A percentile compares a stretch with the other conserved stretches of the same genome.
phyloP scores from a whole-genome alignment of 768 basidiomycete genomes.

The Kwoniella pini region DNA sequence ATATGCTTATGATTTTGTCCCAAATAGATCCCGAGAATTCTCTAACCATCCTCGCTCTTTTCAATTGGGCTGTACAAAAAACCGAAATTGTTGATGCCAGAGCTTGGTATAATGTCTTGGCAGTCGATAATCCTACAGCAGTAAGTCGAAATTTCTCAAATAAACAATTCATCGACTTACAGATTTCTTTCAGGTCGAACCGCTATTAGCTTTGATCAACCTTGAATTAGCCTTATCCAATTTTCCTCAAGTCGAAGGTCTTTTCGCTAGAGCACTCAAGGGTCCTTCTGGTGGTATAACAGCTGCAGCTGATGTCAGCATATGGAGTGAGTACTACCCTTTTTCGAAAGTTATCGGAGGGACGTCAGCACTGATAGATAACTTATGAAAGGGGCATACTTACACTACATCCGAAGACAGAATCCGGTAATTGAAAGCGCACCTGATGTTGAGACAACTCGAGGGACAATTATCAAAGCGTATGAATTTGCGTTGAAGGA shows the following conservation, averaged over 20 bases:
- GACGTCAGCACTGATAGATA: too few species aligned
- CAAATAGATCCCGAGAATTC: conserved; percentile 36
- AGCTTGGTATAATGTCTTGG: conserved; percentile 75
- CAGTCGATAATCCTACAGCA: conserved; percentile 86
- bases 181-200: conserved; percentile 56
- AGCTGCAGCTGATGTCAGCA: conserved; percentile 79
- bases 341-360: background rate
- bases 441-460: conserved; percentile 58
- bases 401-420: conserved; percentile 85
- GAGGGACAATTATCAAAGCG: conserved; percentile 78
- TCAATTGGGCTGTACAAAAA: conserved; percentile 72
- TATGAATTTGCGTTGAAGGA: conserved; percentile 91
- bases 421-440: conserved; percentile 57
- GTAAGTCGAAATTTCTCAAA: conserved; percentile 60
- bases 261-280: conserved; percentile 84
- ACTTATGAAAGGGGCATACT: conserved; percentile 66
- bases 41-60: conserved; percentile 70
- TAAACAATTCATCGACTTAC: background rate
- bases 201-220: conserved; percentile 57
- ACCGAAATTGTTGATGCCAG: conserved; percentile 79
- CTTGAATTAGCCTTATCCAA: conserved; percentile 58
- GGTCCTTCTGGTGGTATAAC: conserved; percentile 53
- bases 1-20: background rate
- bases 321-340: conserved; percentile 62
- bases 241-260: conserved; percentile 74